Evolutionary conservation across 1,284 basidiomycete species (phyloP), one percentile per base, ranked within the genome.

Genomic region (Microbotryum intermedium): DNA sequence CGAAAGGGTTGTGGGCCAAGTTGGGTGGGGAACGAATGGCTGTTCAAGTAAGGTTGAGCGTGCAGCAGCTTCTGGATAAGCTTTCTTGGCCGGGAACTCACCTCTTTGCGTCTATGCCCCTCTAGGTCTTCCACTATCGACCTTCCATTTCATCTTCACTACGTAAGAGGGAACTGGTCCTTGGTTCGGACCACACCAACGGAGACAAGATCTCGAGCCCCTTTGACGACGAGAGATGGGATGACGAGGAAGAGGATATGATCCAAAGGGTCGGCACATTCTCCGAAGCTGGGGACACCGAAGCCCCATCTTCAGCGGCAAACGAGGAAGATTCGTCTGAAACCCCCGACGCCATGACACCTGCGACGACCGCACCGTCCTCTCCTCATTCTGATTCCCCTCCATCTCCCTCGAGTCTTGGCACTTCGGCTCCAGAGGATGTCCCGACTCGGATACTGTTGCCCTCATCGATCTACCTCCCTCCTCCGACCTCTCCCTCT

Each of bases 151-250:
- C 50, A 18, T 28, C 25, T 9, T n/a, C 21, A 11, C 50, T 51
- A 20, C 50, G 26, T 10, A n/a, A 25, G 11, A 25, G 50, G n/a
- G 50, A 51, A 20, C n/a, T 51, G n/a, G 20, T 4, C 10, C 8
- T 51, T 39, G 34, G 18, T 16, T 11, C 34, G 1, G 34, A 39
- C 34, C 11, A 9, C 25, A 13, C 11, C 13, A 51, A 25, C n/a
- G 50, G 13, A 30, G 50, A n/a, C 10, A 20, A 26, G 50, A 51
- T 39, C 34, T 18, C 34, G 34, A 39, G 34, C 50, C 23, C 25
- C 26, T 45, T 55, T 28, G 62, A 64, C 39, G 58, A 63, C 23
- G 54, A 56, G 21, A 42, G 50, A 10, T 60, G 58, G 62, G 58
- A 60, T 20, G 62, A 64, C 55, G 52, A 64, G 23, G 48, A 25